phyloP scores from a whole-genome alignment of 2,329 filamentous ascomycete genomes.

The Verticillium albo-atrum region DNA sequence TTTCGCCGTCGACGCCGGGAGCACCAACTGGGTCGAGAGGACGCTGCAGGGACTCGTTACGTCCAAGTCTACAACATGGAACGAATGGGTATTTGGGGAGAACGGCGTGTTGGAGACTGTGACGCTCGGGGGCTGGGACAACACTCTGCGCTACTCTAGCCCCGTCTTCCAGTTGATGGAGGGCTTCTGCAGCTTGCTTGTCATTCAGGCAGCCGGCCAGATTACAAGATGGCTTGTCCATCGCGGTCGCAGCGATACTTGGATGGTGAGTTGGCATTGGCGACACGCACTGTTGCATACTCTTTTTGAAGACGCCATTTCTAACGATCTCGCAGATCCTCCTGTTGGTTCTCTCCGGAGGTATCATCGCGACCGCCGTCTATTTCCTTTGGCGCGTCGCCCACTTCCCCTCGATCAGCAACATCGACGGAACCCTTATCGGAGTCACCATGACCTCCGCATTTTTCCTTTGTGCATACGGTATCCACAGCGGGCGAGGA shows the following conservation, averaged over 20 bases:
- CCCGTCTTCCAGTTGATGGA: constrained; percentile 92
- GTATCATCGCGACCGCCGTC: constrained; percentile 85
- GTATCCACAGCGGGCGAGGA: constrained; percentile 80
- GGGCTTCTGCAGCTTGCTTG: constrained; percentile 92
- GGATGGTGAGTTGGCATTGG: constrained; percentile 68
- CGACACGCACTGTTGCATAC: background rate
- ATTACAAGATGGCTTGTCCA: constrained; percentile 95
- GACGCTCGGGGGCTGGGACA: constrained; percentile 85
- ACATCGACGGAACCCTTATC: constrained; percentile 87
- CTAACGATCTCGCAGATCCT: constrained; percentile 58
- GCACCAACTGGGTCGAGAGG: constrained; percentile 74
- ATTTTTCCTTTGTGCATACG: constrained; percentile 90
- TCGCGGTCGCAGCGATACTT: constrained; percentile 85
- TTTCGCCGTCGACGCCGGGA: constrained; percentile 85
- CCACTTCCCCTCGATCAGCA: constrained; percentile 88
- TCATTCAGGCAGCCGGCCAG: constrained; percentile 92
- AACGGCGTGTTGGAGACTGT: constrained; percentile 76
- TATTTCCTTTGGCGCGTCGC: constrained; percentile 97
- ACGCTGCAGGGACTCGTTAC: constrained; percentile 66
- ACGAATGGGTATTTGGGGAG: constrained; percentile 84
- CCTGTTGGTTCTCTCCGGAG: constrained; percentile 81
- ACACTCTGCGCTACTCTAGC: constrained; percentile 80
- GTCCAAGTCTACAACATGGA: constrained; percentile 60
- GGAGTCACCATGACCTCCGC: constrained; percentile 89
- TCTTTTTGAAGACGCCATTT: background rate